Conservation (phyloP, 2,329 filamentous ascomycete species). For the Trichoderma oligosporum region DNA sequence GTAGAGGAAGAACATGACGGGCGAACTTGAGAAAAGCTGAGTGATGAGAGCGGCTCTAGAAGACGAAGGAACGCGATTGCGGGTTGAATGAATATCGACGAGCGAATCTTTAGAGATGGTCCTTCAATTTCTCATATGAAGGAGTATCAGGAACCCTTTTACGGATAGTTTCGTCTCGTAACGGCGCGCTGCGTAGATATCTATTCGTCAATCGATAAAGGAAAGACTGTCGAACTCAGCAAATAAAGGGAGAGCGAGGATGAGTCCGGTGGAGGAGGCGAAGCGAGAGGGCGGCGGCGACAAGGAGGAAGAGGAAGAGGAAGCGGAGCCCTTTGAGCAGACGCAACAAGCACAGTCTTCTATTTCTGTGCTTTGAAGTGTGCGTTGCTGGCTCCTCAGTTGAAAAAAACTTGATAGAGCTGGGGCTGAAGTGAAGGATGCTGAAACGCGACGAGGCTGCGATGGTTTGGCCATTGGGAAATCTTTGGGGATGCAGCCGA, state of each 20-base stretch:
- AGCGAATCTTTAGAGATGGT: not conserved
- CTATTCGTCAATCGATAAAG: not conserved
- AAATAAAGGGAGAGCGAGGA: not conserved
- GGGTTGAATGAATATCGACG: not conserved
- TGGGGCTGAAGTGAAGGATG: not conserved
- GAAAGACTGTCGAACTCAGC: not conserved
- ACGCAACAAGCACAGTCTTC: conserved; percentile 14
- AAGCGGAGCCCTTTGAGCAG: conserved; percentile 5
- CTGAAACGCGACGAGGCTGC: conserved; percentile 19
- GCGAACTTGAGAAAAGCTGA: conserved; percentile 14
- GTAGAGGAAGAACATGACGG: conserved; percentile 93
- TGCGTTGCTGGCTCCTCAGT: conserved; percentile 20
- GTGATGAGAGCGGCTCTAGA: not conserved
- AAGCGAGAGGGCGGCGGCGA: not conserved
- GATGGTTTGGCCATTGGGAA: conserved; percentile 15
- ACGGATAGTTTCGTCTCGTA: not conserved
- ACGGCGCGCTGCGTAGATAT: not conserved
- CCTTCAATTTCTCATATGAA: conserved; percentile 4
- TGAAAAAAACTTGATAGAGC: not conserved
- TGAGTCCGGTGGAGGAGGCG: not conserved
- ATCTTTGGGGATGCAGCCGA: conserved; percentile 12
- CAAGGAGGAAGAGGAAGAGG: not conserved
- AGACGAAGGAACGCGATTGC: not conserved
- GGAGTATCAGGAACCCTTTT: not conserved
- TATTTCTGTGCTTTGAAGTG: conserved; percentile 13